phyloP scores from a whole-genome alignment of 2,329 filamentous ascomycete genomes.

The Fusarium concolor region DNA sequence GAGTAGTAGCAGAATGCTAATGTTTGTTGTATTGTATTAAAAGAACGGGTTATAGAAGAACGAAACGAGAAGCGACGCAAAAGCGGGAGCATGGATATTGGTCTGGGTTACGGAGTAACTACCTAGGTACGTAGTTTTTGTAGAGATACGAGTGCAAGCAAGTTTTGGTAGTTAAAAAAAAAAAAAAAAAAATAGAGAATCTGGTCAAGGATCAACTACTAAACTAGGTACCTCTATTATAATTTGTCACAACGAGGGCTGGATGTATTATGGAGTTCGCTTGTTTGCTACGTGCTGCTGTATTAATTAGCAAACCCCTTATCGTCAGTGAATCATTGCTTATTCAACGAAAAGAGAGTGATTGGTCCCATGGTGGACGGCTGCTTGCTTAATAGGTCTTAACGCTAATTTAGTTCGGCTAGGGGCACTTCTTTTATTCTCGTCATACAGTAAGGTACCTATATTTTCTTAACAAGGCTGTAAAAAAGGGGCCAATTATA shows the following conservation, averaged over 20 bases:
- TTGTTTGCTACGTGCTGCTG: no score
- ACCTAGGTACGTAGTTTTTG: no score
- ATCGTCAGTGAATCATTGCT: no score
- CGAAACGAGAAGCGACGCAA: conserved; percentile 20
- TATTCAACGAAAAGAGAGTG: neutral
- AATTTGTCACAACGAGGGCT: no score
- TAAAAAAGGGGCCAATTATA: no score
- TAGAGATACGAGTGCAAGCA: neutral
- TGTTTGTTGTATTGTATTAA: neutral
- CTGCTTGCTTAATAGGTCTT: neutral
- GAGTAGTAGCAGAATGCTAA: neutral
- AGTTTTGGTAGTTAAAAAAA: neutral
- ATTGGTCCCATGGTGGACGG: neutral
- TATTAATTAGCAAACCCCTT: no score
- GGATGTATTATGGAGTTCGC: no score
- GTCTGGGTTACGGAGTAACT: neutral
- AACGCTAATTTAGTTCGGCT: neutral
- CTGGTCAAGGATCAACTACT: no score
- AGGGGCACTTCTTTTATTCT: no score
- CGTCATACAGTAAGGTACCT: no score
- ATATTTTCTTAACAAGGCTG: no score
- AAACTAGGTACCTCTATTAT: no score
- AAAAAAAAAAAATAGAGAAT: neutral
- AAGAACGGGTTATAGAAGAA: neutral
- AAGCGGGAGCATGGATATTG: conserved; percentile 8